Evolutionary conservation across 2,329 filamentous ascomycete genomes (phyloP).

Genomic region (Pyrenochaeta sp.): DNA sequence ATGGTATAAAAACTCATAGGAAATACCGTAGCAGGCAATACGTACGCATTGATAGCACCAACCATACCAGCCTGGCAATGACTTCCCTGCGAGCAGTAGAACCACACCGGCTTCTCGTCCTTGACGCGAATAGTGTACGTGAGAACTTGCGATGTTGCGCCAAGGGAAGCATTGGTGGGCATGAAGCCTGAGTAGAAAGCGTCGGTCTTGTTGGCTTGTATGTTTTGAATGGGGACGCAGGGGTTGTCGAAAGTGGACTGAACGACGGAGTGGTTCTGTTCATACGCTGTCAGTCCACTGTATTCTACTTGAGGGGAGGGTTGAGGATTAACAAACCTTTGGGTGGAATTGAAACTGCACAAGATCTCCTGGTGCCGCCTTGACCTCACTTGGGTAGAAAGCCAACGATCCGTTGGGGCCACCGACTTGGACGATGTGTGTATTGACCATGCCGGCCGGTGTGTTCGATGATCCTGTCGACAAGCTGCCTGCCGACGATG

Average conservation of each 20-base stretch:
- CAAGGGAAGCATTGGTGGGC: conserved; percentile 58
- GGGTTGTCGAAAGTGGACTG: conserved; percentile 78
- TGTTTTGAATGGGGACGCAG: conserved; percentile 67
- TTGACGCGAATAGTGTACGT: conserved; percentile 77
- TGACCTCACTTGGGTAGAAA: conserved; percentile 73
- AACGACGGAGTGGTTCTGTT: conserved; percentile 78
- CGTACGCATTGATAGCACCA: conserved; percentile 80
- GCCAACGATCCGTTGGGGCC: conserved; percentile 62
- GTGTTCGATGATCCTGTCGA: conserved; percentile 12
- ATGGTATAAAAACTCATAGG: background rate
- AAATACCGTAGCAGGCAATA: conserved; percentile 13
- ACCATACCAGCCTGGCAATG: conserved; percentile 81
- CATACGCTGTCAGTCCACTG: conserved; percentile 13
- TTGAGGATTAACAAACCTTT: conserved; percentile 43
- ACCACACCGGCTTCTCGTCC: conserved; percentile 75
- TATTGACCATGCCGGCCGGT: conserved; percentile 35
- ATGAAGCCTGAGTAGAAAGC: conserved; percentile 71
- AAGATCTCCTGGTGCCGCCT: conserved; percentile 66
- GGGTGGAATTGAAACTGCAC: conserved; percentile 64
- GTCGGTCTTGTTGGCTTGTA: conserved; percentile 57
- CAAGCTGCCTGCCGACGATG: conserved; percentile 14
- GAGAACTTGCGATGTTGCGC: conserved; percentile 56
- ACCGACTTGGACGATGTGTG: conserved; percentile 71
- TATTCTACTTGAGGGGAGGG: background rate
- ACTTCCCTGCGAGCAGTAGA: conserved; percentile 77